Evolutionary conservation across 2,329 filamentous ascomycete genomes (phyloP).

Genomic region (Zymoseptoria crescenta): DNA sequence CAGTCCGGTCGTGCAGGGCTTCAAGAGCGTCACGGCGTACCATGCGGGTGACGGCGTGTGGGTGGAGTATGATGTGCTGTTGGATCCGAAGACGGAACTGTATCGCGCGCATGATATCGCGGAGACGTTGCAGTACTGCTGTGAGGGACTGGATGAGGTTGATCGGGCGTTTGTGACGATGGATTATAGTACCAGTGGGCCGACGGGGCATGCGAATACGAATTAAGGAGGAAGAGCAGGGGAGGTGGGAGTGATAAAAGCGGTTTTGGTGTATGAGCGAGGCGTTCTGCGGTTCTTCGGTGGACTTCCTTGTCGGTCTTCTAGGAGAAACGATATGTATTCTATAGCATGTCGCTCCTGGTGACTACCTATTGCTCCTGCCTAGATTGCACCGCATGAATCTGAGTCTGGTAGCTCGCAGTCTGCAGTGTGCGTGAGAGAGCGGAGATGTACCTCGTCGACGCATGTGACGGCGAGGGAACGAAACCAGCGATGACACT

Average conservation of each 20-base stretch:
- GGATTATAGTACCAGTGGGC: constrained; percentile 39
- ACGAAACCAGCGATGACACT: too few relatives aligned
- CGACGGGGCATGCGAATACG: constrained; percentile 33
- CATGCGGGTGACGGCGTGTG: constrained; percentile 57
- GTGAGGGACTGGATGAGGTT: constrained; percentile 47
- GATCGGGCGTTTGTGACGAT: constrained; percentile 46
- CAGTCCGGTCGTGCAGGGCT: constrained; percentile 28
- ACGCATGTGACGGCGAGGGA: too few relatives aligned
- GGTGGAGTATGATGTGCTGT: constrained; percentile 54
- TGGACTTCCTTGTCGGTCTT: neutral
- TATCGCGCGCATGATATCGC: constrained; percentile 51
- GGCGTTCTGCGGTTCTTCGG: neutral
- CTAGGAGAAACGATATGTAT: neutral
- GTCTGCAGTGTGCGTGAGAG: too few relatives aligned
- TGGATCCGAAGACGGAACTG: constrained; percentile 47
- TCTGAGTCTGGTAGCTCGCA: too few relatives aligned
- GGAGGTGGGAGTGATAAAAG: neutral
- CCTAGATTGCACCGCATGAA: too few relatives aligned
- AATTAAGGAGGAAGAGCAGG: neutral
- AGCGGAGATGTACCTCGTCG: too few relatives aligned
- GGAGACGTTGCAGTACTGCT: constrained; percentile 55
- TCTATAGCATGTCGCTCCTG: neutral
- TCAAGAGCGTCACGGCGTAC: constrained; percentile 43
- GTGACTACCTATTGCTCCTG: too few relatives aligned
- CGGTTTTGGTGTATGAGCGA: neutral